Base-by-base conservation (phyloP, 2,329 filamentous ascomycete species). In the Gaeumannomyces sp. region DNA sequence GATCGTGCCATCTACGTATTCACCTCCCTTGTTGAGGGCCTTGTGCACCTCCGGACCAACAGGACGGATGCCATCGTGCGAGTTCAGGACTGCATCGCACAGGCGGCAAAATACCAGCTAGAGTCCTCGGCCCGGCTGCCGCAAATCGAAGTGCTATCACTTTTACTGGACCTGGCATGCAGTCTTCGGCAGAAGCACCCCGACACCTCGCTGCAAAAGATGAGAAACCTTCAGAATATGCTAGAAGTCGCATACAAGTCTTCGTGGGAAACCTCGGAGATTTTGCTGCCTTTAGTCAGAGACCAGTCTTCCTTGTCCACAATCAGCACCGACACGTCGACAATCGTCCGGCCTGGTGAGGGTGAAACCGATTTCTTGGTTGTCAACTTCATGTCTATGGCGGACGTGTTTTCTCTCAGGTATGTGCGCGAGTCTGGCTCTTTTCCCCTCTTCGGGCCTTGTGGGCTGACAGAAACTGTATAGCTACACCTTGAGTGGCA, bases 11-110 rank as follows among this genome's bases (percentile, higher is more conserved):
- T 92, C 62, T 85, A 83, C 64, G 84, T 90, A 11, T 81, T 89
- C 60, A 85, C 87, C 13, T 86, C 85, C 14, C 78, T 90, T 4
- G 77, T 93, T 8, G 89, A 93, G 73, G 89, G 88, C 0, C 80
- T 93, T 62, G 82, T 89, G 1, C 84, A 92, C 67, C 78, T 93
- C 61, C 86, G 85, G 67, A 84, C 83, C 10, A 82, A 82, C 66
- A 86, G 85, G 63, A 79, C 86, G 13, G 89, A 92, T 66, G 83
- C 84, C 66, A 77, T 89, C n/a, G 86, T 90, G 67, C 83, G 88
- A 66, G 86, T 91, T 38, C 89, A 92, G 70, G 81, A 84, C 59
- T 90, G 90, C 63, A 84, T 94, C 68, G 90, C 91, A n/a, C 84
- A 88, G 62, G 89, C 88, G 7, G 81, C 88, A 66, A 91, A 89